Base-by-base conservation (phyloP, 1,284 basidiomycete genomes). In the Microstroma glucosiphilum region DNA sequence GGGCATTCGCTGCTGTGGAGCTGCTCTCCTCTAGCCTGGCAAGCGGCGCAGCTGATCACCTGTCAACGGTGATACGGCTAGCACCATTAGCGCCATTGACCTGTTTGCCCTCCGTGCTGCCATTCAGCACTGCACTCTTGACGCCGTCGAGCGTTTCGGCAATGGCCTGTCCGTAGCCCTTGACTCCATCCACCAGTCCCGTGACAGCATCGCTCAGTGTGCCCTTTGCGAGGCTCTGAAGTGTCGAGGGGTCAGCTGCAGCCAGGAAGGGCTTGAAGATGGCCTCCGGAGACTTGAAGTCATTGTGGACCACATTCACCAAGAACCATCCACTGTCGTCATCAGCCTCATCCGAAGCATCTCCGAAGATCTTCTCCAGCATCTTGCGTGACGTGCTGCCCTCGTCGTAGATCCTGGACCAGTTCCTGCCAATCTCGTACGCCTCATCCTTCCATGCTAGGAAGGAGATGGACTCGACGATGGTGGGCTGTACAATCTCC, bases 401-500 rank as follows among this genome's bases (percentile, higher is more conserved):
- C 8, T 66, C 60, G 46, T 68, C 65, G 66, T 78, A 78, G 40
- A 76, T 65, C 40, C 62, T 64, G 23, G 77, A 75, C 77, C 77
- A 78, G 61, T 74, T 69, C 48, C 77, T 66, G 43, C 77, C 77
- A 19, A 78, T 72, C 63, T 78, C 74, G 64, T 75, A 78, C 13
- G 77, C 77, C 67, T 78, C 77, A 48, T 78, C 77, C 71, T 78
- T 77, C 77, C 76, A 78, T 15, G 76, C 76, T 42, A 78, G 62
- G 71, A 78, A 78, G 42, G 73, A 76, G 64, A 78, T 78, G 21
- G 69, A 69, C 70, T 99, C 96, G 40, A 99, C 96, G 69, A 98
- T 94, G 21, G 96, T 99, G 30, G 94, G 93, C 79, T 98, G 96
- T 57, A 96, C 84, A 74, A 98, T 92, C 83, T 98, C 96, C 80